Evolutionary conservation across 2,329 filamentous ascomycete species (phyloP), one percentile per base, ranked within the genome.

Genomic region (Mariannaea sp.): DNA sequence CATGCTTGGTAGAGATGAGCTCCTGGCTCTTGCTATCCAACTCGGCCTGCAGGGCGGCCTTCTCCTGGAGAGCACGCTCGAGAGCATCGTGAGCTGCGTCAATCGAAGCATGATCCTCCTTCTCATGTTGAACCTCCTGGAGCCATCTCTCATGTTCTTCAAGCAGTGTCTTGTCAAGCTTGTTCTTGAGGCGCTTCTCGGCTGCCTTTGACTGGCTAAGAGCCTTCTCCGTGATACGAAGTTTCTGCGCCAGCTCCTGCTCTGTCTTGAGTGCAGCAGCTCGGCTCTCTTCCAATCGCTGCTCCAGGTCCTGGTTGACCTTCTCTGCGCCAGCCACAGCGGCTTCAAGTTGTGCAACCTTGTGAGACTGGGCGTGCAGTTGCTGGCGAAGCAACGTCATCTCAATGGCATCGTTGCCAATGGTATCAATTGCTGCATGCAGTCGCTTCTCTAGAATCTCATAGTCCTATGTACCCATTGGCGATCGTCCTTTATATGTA

Each of bases 371-470:
- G 1, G 30, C 30, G 27, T 36, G 29, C n/a, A 45, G n/a, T 12
- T 36, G 42, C 30, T 45, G 17, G 6, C 19, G 30, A n/a, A 45
- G 30, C 9, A 45, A 20, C 2, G 42, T 22, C 42, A 45, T 26
- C 20, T 45, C 42, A 19, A 45, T 45, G 30, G 42, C 42, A 45
- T 45, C 29, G 10, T 45, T 45, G 22, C 42, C 42, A n/a, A 45
- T 45, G 19, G 42, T 45, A 26, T 45, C 42, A 33, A 45, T 36
- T 4, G 42, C 42, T 9, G 42, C 30, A 17, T 45, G 42, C 13
- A 45, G 30, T 7, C 42, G 19, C 42, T 45, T 45, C n/a, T 36
- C 30, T 8, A 45, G 42, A 26, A 45, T 29, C n/a, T 36, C 42
- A 13, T 45, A 45, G 20, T 24, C 42, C 42, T 45, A n/a, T 3